Base-by-base conservation (phyloP, 371 early-diverging fungal genomes). In the Syncephalis plumigaleata region DNA sequence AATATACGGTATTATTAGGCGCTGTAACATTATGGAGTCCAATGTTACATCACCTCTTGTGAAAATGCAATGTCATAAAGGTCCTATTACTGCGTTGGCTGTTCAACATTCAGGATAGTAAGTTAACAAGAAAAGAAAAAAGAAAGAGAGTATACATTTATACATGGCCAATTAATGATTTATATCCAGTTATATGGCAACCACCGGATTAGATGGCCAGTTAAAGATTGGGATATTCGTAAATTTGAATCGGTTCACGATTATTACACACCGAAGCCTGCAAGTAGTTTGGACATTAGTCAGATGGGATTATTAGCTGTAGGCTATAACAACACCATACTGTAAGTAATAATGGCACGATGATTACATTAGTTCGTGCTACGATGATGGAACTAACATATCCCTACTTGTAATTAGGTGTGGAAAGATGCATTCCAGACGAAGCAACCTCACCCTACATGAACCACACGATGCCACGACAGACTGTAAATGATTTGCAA, bases 151-250 rank as follows among this genome's bases (percentile, higher is more conserved):
- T 15, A 16, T 3, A 15, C 21, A 40, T 15, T 40, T 3, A 40
- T 63, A 38, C 45, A 59, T 60, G 22, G 18, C 15, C 20, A 18
- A 38, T 5, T 31, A 42, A 31, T 7, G 31, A 31, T 31, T 50
- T 13, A 15, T n/a, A 23, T 21, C 58, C 42, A 42, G 55, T 42
- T 82, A 91, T 56, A 85, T 99, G 89, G 90, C 91, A 11, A 94
- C 96, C 18, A 61, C 87, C 21, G 95, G 97, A 7, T 60, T 83
- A 36, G 98, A 96, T 58, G 87, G 85, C 11, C 81, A 81, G 46
- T 56, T 98, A 36, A 91, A 93, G 61, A 58, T 93, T 98, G 95
- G 91, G 99, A 99, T 73, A 68, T 98, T 9, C 77, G 98, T 48
- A 90, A 72, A 17, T 92, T 79, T 65, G 79, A 79, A 49, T 61